Evolutionary conservation across 2,329 filamentous ascomycete species (phyloP).

Genomic region (Aspergillus uvarum): DNA sequence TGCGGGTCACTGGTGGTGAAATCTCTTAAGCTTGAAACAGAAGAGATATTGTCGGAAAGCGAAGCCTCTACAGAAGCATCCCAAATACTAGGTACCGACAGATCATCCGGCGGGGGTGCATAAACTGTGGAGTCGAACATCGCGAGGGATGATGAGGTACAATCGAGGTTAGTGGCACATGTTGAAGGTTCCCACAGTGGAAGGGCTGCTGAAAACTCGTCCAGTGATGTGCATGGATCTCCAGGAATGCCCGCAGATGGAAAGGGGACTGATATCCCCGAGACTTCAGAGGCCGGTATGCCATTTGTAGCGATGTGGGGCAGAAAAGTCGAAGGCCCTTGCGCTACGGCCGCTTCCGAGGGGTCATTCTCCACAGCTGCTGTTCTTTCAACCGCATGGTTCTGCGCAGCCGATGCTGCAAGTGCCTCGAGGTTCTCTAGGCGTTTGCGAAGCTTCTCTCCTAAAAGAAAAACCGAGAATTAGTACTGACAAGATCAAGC

Average conservation of each 20-base stretch:
- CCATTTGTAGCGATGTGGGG: not conserved
- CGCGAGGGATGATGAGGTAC: not conserved
- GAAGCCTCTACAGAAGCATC: not conserved
- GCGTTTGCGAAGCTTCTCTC: constrained; percentile 19
- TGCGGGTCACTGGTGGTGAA: not conserved
- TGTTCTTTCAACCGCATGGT: not conserved
- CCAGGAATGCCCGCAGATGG: not conserved
- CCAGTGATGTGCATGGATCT: not conserved
- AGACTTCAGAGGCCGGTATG: constrained; percentile 2
- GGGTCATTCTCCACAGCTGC: not conserved
- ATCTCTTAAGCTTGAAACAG: not conserved
- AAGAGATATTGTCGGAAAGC: not conserved
- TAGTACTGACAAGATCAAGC: not conserved
- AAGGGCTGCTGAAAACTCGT: not conserved
- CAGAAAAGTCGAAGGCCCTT: not conserved
- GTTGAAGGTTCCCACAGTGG: not conserved
- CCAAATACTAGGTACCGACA: constrained; percentile 6
- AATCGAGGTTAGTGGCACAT: not conserved
- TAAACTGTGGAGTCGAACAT: not conserved
- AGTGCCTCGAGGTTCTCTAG: constrained; percentile 17
- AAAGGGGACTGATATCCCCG: not conserved
- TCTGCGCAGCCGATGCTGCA: constrained; percentile 10
- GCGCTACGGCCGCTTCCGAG: not conserved
- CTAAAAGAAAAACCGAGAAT: constrained; percentile 8
- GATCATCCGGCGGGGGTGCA: not conserved